Percentiles rank a stretch among this genome's conserved stretches.
Evolutionary conservation across 768 basidiomycete genomes (phyloP).

Genomic region (Tricholoma saponaceum): DNA sequence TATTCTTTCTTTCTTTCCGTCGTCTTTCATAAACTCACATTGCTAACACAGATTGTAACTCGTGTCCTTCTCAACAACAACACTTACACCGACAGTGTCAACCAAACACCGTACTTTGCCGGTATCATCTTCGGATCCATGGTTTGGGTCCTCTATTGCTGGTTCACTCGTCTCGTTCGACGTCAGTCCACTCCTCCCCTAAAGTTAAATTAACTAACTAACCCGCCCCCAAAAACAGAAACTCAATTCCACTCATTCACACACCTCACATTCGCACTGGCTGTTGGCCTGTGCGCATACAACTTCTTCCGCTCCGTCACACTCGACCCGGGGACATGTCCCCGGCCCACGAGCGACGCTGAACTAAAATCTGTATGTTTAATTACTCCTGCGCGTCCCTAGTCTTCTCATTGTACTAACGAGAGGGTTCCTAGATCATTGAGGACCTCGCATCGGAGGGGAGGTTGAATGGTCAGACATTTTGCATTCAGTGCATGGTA

Average conservation of each 20-base stretch:
- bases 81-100: constrained; percentile 79
- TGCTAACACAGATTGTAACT: constrained; percentile 59
- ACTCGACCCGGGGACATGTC: constrained; percentile 86
- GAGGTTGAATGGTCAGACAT: constrained; percentile 90
- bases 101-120: constrained; percentile 88
- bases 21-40: neutral
- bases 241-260: constrained; percentile 71
- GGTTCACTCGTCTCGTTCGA: constrained; percentile 72
- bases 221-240: constrained; percentile 38
- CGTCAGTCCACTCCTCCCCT: constrained; percentile 38
- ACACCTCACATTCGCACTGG: constrained; percentile 73
- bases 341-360: constrained; percentile 73
- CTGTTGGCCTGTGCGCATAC: constrained; percentile 70
- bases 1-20: constrained; percentile 27
- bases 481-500: constrained; percentile 95
- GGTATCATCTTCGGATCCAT: constrained; percentile 85
- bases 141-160: constrained; percentile 82
- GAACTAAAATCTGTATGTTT: constrained; percentile 79
- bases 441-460: constrained; percentile 89
- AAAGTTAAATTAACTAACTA: constrained; percentile 28
- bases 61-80: constrained; percentile 81
- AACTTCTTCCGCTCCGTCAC: constrained; percentile 90
- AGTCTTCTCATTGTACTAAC: neutral
- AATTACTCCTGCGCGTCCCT: neutral
- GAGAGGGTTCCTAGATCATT: constrained; percentile 56